phyloP scores from a whole-genome alignment of 176 grass and related monocot species.

The Rhynchospora pubera region DNA sequence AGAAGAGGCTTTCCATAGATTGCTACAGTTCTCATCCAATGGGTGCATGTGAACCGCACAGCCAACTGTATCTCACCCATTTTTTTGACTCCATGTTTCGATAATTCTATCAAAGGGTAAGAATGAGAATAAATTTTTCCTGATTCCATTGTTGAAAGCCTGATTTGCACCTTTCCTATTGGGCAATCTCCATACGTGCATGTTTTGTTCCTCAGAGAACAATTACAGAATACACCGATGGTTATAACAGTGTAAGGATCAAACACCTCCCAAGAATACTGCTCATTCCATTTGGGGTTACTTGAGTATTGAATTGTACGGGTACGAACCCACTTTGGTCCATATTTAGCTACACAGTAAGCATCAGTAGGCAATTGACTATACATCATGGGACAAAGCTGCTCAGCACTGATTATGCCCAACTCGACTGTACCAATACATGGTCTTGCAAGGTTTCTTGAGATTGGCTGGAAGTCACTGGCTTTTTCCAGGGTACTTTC shows the following conservation, averaged over 20 bases:
- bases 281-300: conserved; percentile 29
- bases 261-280: conserved; percentile 39
- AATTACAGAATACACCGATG: conserved; percentile 29
- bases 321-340: conserved; percentile 31
- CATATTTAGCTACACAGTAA: conserved; percentile 42
- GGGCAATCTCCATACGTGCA: background rate
- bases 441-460: conserved; percentile 2
- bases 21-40: background rate
- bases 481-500: background rate
- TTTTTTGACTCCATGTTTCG: conserved; percentile 18
- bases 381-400: conserved; percentile 18
- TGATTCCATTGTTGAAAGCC: conserved; percentile 22
- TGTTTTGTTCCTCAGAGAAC: background rate
- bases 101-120: conserved; percentile 26
- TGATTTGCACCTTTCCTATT: conserved; percentile 33
- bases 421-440: conserved; percentile 22
- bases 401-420: conserved; percentile 14
- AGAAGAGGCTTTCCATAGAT: conserved; percentile 14
- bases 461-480: conserved; percentile 20
- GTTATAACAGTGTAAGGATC: conserved; percentile 30
- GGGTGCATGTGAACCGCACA: conserved; percentile 21
- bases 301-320: conserved; percentile 17
- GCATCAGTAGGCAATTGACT: too few relatives aligned
- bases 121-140: conserved; percentile 28
- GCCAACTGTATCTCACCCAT: conserved; percentile 30